Evolutionary conservation across 352 stramenopile genomes (phyloP).

Genomic region (Thraustotheca clavata): DNA sequence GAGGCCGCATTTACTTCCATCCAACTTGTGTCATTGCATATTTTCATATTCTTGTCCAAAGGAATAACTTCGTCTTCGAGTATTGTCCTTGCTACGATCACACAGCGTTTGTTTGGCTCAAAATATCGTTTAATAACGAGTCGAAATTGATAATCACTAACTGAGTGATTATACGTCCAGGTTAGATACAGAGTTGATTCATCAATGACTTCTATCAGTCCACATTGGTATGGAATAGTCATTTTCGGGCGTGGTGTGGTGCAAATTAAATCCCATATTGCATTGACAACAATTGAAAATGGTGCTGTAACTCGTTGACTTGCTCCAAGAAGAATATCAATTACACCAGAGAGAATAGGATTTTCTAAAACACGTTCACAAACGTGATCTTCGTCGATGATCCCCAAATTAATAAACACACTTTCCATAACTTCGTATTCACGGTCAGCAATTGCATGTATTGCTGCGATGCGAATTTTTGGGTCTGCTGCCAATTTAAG

Average conservation of each 20-base stretch:
- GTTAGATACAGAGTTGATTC: neutral
- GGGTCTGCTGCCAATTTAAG: neutral
- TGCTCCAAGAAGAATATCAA: neutral
- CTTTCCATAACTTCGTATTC: neutral
- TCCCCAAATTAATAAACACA: neutral
- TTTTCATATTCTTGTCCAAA: neutral
- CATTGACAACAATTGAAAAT: neutral
- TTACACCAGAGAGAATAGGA: neutral
- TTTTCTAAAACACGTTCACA: neutral
- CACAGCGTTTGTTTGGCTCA: neutral
- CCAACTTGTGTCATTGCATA: neutral
- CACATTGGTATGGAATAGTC: neutral
- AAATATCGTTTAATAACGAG: neutral
- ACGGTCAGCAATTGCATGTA: slow-evolving; percentile 1
- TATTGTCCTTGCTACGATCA: neutral
- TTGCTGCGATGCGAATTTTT: neutral
- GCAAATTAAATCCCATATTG: neutral
- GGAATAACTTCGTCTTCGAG: neutral
- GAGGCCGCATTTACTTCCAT: neutral
- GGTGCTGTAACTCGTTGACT: neutral
- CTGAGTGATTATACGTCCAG: neutral
- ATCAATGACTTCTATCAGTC: neutral
- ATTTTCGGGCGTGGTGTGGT: neutral
- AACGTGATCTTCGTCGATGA: neutral
- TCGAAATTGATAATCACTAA: neutral